A percentile compares a stretch with the other conserved stretches of the same genome.
phyloP scores from a whole-genome alignment of 805 yeast species.

The Zygoascus bituminiphila region DNA sequence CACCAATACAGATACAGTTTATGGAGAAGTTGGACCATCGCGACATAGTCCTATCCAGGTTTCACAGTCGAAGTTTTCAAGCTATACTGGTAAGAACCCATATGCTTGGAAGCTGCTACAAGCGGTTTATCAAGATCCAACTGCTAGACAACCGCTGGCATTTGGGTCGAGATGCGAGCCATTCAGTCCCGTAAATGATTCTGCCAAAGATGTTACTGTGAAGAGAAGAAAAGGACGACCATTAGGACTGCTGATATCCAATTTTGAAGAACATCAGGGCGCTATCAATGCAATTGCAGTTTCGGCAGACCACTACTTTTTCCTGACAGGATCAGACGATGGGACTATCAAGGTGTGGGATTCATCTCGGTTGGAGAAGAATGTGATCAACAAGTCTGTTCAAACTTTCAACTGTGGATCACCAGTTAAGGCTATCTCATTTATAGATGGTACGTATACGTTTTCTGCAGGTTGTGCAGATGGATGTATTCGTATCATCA shows the following conservation, averaged over 20 bases:
- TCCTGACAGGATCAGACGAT: conserved; percentile 69
- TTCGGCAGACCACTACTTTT: conserved; percentile 54
- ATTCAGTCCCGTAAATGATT: background rate
- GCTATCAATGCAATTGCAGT: conserved; percentile 50
- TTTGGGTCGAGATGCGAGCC: conserved; percentile 42
- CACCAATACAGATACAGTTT: conserved; percentile 13
- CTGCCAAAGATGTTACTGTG: background rate
- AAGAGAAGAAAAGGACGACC: conserved; percentile 29
- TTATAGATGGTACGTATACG: conserved; percentile 25
- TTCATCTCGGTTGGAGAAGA: conserved; percentile 50
- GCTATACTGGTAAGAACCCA: conserved; percentile 62
- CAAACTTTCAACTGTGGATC: conserved; percentile 21
- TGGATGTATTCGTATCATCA: conserved; percentile 23
- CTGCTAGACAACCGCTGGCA: conserved; percentile 49
- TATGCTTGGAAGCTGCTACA: conserved; percentile 51
- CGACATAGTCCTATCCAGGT: conserved; percentile 2
- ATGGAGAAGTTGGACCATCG: conserved; percentile 15
- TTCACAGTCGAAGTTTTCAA: conserved; percentile 30
- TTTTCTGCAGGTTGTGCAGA: conserved; percentile 26
- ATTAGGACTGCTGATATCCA: conserved; percentile 51
- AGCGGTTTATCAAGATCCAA: conserved; percentile 47
- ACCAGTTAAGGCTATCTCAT: conserved; percentile 23
- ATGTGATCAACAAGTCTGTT: conserved; percentile 33
- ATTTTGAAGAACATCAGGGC: conserved; percentile 53
- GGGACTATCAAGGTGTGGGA: conserved; percentile 81